A percentile compares a stretch with the other conserved stretches of the same genome.
Conservation (phyloP, 2,329 filamentous ascomycete species). For the Onygena corvina region DNA sequence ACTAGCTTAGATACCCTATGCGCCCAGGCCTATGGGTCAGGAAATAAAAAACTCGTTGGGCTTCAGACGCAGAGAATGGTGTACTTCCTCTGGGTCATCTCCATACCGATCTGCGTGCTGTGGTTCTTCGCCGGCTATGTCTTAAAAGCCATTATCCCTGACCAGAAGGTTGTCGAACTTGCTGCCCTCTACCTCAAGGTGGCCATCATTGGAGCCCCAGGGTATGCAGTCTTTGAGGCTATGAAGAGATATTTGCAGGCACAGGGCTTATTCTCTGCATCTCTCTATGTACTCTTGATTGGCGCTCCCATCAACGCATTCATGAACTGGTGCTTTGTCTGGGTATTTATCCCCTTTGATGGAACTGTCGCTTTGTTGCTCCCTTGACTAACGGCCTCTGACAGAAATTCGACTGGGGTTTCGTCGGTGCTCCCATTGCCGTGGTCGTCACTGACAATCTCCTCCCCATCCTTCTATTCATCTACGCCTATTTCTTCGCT, state of each 20-base stretch:
- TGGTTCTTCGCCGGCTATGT: conserved; percentile 60
- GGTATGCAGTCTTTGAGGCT: conserved; percentile 63
- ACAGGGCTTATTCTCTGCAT: conserved; percentile 72
- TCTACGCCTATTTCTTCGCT: conserved; percentile 60
- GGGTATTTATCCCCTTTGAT: conserved; percentile 39
- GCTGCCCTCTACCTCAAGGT: conserved; percentile 64
- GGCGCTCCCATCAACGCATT: conserved; percentile 70
- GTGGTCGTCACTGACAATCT: conserved; percentile 64
- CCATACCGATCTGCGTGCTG: conserved; percentile 57
- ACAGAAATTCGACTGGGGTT: conserved; percentile 49
- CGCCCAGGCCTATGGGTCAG: conserved; percentile 85
- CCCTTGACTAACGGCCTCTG: conserved; percentile 10
- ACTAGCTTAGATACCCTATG: conserved; percentile 88
- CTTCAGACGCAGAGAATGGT: conserved; percentile 73
- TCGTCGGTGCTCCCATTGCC: conserved; percentile 68
- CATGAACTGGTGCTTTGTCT: conserved; percentile 72
- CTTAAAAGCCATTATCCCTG: conserved; percentile 56
- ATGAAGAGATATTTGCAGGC: conserved; percentile 82
- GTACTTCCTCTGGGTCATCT: conserved; percentile 60
- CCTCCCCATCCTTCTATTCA: conserved; percentile 58
- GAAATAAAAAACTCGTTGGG: conserved; percentile 77
- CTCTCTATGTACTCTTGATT: conserved; percentile 69
- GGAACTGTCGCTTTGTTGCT: background rate
- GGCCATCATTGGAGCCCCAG: conserved; percentile 58
- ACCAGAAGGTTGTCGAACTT: conserved; percentile 55